Conservation (phyloP, 2,329 filamentous ascomycete genomes). For the Microdochium trichocladiopsis region DNA sequence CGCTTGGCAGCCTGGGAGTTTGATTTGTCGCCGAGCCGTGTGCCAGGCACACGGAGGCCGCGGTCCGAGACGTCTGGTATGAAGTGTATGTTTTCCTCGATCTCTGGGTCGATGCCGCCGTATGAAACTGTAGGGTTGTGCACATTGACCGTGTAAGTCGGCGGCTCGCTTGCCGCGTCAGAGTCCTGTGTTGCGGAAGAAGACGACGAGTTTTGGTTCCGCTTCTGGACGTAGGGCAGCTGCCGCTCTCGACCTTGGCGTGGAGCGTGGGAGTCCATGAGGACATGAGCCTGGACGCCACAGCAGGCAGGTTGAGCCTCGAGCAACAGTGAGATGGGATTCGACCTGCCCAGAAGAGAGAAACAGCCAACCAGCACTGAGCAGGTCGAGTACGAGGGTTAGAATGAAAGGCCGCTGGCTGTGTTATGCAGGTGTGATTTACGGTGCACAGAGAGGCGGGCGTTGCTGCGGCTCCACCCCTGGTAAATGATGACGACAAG, state of each 20-base stretch:
- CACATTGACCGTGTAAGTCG: conserved; percentile 8
- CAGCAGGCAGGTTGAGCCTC: not conserved
- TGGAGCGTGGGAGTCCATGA: not conserved
- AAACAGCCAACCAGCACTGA: not conserved
- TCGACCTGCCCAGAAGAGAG: not conserved
- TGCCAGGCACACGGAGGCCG: conserved; percentile 6
- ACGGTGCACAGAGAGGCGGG: too few species aligned
- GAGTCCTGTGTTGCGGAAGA: not conserved
- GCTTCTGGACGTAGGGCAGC: not conserved
- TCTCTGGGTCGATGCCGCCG: conserved; percentile 26
- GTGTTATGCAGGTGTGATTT: too few species aligned
- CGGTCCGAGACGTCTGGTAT: conserved; percentile 18
- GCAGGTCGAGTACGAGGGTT: too few species aligned
- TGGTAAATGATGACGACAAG: too few species aligned
- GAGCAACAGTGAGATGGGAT: not conserved
- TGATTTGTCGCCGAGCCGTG: conserved; percentile 7
- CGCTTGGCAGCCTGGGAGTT: conserved; percentile 7
- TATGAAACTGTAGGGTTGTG: conserved; percentile 17
- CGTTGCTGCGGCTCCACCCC: too few species aligned
- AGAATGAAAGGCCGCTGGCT: too few species aligned
- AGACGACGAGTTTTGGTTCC: not conserved
- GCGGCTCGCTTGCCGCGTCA: not conserved
- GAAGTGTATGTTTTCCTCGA: conserved; percentile 23
- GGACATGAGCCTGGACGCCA: not conserved
- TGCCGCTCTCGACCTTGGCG: not conserved